Percentiles rank a stretch among this genome's conserved stretches.
phyloP scores from a whole-genome alignment of 139 green algal genomes.

The Chlamydomonas sp. region DNA sequence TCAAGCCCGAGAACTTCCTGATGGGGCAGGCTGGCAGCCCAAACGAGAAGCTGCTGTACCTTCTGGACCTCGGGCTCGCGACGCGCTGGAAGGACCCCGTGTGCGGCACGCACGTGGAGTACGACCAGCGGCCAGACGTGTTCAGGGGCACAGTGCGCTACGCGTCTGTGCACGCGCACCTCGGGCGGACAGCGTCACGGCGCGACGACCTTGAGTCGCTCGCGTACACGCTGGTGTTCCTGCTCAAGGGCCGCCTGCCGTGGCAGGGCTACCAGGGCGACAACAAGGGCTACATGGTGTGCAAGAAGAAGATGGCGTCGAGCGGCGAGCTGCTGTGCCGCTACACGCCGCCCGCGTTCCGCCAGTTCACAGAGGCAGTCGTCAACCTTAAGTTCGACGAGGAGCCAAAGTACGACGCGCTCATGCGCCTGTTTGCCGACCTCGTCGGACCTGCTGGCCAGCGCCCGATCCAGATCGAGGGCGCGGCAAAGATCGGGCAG shows the following conservation, averaged over 20 bases:
- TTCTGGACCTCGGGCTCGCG: slow-evolving; percentile 94
- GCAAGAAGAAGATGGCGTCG: slow-evolving; percentile 99
- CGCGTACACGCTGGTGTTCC: too few relatives aligned
- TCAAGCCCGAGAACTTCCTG: slow-evolving; percentile 99
- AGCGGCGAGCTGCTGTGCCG: slow-evolving; percentile 90
- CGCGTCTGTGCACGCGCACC: too few relatives aligned
- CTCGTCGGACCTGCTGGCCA: slow-evolving; percentile 72
- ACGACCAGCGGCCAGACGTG: too few relatives aligned
- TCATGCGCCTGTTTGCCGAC: slow-evolving; percentile 87
- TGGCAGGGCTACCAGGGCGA: too few relatives aligned
- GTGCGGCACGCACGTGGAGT: slow-evolving; percentile 91
- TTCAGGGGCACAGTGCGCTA: slow-evolving; percentile 95
- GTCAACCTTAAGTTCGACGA: slow-evolving; percentile 99
- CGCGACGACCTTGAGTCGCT: slow-evolving; percentile 94
- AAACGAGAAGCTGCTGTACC: slow-evolving; percentile 92
- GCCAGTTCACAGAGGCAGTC: slow-evolving; percentile 89
- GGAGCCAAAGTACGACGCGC: slow-evolving; percentile 80
- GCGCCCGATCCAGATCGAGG: slow-evolving; percentile 80
- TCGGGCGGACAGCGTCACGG: slow-evolving; percentile 87
- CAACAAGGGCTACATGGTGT: slow-evolving; percentile 99
- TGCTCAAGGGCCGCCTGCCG: too few relatives aligned
- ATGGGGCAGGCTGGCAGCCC: slow-evolving; percentile 70
- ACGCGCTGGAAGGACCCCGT: slow-evolving; percentile 56
- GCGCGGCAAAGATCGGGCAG: slow-evolving; percentile 58
- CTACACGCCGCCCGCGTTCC: slow-evolving; percentile 91